Conservation (phyloP, 2,329 filamentous ascomycete genomes). For the Setomelanomma holmii region DNA sequence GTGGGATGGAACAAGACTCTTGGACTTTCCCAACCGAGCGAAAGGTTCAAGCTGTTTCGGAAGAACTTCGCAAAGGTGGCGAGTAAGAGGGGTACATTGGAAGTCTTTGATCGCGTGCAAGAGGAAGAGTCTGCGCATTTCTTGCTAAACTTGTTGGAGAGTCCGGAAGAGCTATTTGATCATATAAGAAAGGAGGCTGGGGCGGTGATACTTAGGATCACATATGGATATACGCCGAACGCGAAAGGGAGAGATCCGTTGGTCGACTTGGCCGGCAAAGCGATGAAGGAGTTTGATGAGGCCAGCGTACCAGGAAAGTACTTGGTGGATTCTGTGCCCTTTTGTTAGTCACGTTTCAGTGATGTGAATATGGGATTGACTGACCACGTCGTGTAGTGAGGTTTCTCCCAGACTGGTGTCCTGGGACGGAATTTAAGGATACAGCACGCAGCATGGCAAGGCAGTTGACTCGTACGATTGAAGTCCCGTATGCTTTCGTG, state of each 20-base stretch:
- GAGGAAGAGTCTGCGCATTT: slow-evolving; percentile 37
- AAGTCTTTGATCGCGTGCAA: slow-evolving; percentile 32
- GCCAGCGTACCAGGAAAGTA: slow-evolving; percentile 53
- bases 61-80: slow-evolving; percentile 35
- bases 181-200: slow-evolving; percentile 36
- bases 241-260: slow-evolving; percentile 52
- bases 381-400: slow-evolving; percentile 29
- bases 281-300: slow-evolving; percentile 51
- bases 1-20: slow-evolving; percentile 32
- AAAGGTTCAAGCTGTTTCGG: slow-evolving; percentile 29
- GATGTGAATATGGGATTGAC: neutral
- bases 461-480: slow-evolving; percentile 37
- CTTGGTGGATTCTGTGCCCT: slow-evolving; percentile 57
- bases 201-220: slow-evolving; percentile 35
- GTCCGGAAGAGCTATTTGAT: slow-evolving; percentile 27
- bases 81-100: slow-evolving; percentile 24
- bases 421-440: slow-evolving; percentile 55
- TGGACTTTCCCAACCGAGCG: slow-evolving; percentile 24
- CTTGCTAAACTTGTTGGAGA: slow-evolving; percentile 27
- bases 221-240: slow-evolving; percentile 55
- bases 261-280: slow-evolving; percentile 50
- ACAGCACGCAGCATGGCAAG: slow-evolving; percentile 48
- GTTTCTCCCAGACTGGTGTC: slow-evolving; percentile 56
- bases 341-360: slow-evolving; percentile 34
- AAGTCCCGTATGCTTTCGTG: slow-evolving; percentile 55